A percentile compares a stretch with the other conserved stretches of the same genome.
These are phyloP conservation scores for Trichodelitschia bisporula DNA, from an alignment of 495 filamentous ascomycete genomes.

Conservation along the genomic window DNA sequence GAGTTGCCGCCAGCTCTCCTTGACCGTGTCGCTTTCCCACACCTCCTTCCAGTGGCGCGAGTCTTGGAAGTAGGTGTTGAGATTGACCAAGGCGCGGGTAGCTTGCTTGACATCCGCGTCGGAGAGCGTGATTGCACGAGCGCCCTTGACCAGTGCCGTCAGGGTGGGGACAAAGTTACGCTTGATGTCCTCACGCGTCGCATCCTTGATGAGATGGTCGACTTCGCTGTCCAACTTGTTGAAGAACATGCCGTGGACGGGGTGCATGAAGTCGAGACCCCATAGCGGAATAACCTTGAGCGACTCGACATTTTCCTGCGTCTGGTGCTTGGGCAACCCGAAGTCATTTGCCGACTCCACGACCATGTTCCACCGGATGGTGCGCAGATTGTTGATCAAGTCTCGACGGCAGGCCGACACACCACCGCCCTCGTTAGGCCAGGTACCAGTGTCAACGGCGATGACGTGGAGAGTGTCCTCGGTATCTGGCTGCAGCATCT, in stretches of 20 bases:
- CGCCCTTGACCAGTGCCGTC: conserved; percentile 30
- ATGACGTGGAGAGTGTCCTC: conserved; percentile 33
- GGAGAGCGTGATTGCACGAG: conserved; percentile 26
- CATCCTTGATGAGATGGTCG: conserved; percentile 24
- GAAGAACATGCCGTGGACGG: conserved; percentile 36
- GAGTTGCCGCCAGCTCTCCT: conserved; percentile 31
- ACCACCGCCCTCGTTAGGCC: conserved; percentile 42
- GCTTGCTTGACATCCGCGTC: conserved; percentile 27
- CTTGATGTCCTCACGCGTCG: conserved; percentile 28
- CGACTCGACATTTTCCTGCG: conserved; percentile 38
- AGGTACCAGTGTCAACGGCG: conserved; percentile 37
- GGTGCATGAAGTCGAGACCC: conserved; percentile 38
- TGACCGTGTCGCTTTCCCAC: conserved; percentile 36
- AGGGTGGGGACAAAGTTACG: conserved; percentile 38
- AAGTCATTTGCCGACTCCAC: conserved; percentile 42
- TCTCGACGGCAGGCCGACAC: conserved; percentile 44
- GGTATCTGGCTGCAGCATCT: conserved; percentile 23
- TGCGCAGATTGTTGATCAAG: conserved; percentile 35
- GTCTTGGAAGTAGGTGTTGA: conserved; percentile 36
- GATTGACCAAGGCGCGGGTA: conserved; percentile 30
- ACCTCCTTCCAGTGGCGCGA: conserved; percentile 37
- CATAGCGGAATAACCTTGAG: conserved; percentile 40
- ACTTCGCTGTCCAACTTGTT: conserved; percentile 37
- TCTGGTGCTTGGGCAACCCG: conserved; percentile 39
- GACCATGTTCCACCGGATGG: conserved; percentile 40